These are phyloP conservation scores for Abrus precatorius DNA, from an alignment of 306 rosid genomes.

Conservation along the genomic window DNA sequence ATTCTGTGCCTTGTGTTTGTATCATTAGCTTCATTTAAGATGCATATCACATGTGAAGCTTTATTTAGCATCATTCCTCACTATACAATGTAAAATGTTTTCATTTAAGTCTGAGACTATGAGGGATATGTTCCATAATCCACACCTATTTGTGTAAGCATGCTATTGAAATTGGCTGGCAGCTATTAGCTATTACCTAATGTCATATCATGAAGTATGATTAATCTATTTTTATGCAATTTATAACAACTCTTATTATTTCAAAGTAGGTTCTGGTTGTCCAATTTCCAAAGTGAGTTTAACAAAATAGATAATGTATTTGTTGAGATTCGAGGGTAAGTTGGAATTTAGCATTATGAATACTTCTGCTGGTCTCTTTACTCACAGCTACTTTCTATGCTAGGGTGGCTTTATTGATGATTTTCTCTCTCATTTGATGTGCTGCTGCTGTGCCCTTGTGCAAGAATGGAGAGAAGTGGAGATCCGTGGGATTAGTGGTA, in stretches of 20 bases:
- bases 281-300: background rate
- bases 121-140: background rate
- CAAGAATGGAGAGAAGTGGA: conserved; percentile 99
- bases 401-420: conserved; percentile 95
- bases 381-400: conserved; percentile 44
- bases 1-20: conserved; percentile 9
- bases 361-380: conserved; percentile 31
- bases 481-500: conserved; percentile 87
- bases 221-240: background rate
- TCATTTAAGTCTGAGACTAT: conserved; percentile 21
- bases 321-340: conserved; percentile 21
- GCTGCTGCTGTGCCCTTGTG: conserved; percentile 99
- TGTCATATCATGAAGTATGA: conserved; percentile 8
- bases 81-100: background rate
- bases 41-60: conserved; percentile 11
- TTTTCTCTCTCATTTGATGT: conserved; percentile 95
- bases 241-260: conserved; percentile 13
- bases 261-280: conserved; percentile 15
- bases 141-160: background rate
- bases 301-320: conserved; percentile 17
- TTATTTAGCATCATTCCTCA: conserved; percentile 7
- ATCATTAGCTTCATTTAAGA: conserved; percentile 32
- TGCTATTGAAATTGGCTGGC: conserved; percentile 17
- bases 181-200: conserved; percentile 13
- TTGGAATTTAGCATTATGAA: conserved; percentile 15